These are phyloP conservation scores for Phialophora tarda DNA, from an alignment of 2,329 filamentous ascomycete genomes.

Conservation along the genomic window DNA sequence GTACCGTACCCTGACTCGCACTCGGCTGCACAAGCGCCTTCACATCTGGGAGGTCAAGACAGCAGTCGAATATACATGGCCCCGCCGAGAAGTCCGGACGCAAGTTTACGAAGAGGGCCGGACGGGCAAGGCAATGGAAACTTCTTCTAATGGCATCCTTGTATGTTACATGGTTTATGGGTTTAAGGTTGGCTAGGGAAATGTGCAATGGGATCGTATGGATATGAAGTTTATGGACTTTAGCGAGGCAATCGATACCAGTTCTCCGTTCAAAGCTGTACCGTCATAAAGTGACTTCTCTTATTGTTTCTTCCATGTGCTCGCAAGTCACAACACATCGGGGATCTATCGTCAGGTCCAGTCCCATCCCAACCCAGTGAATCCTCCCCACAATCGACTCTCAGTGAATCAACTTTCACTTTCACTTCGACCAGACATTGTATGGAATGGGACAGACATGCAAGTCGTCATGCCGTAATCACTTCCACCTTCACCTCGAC, in stretches of 20 bases:
- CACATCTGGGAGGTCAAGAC: constrained; percentile 9
- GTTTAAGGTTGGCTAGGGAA: not conserved
- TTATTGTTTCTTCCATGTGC: not conserved
- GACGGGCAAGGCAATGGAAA: constrained; percentile 13
- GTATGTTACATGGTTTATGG: not conserved
- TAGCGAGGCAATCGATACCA: constrained; percentile 8
- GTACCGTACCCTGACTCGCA: constrained; percentile 22
- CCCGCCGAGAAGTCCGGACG: constrained; percentile 25
- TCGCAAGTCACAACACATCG: too few species aligned
- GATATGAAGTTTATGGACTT: constrained; percentile 7
- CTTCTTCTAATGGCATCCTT: constrained; percentile 21
- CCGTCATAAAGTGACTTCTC: not conserved
- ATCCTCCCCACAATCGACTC: too few species aligned
- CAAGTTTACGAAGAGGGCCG: constrained; percentile 9
- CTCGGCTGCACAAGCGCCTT: constrained; percentile 1
- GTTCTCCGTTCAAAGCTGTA: not conserved
- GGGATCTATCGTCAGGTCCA: not conserved
- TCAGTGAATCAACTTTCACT: too few species aligned
- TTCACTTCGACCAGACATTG: too few species aligned
- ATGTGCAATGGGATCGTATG: not conserved
- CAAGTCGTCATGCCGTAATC: too few species aligned
- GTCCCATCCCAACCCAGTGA: not conserved
- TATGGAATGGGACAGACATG: too few species aligned
- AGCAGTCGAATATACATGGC: constrained; percentile 27
- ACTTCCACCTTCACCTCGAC: too few species aligned